Evolutionary conservation across 2,329 filamentous ascomycete species (phyloP).

Genomic region (Exophiala aquamarina): DNA sequence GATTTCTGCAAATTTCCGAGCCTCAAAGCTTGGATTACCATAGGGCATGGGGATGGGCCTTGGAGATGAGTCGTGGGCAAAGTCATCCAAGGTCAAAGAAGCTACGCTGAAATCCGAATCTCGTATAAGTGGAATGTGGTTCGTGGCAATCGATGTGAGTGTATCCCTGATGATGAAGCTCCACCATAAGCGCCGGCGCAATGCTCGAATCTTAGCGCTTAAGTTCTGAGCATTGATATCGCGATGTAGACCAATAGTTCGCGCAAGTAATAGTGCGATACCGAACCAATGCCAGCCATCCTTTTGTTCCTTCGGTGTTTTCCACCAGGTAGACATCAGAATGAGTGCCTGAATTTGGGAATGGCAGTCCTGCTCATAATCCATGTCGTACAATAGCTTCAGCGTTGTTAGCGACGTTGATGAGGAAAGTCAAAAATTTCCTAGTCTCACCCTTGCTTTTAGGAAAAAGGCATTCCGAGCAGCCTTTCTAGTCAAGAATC

Average conservation of each 20-base stretch:
- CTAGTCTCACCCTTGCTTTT: constrained; percentile 8
- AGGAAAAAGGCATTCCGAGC: constrained; percentile 60
- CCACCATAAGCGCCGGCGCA: constrained; percentile 98
- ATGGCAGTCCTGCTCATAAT: constrained; percentile 87
- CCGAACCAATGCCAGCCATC: constrained; percentile 99
- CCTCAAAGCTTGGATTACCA: constrained; percentile 71
- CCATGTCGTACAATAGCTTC: constrained; percentile 85
- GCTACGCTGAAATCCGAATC: constrained; percentile 90
- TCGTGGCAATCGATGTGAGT: constrained; percentile 64
- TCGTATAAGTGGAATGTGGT: constrained; percentile 85
- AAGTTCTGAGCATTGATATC: constrained; percentile 77
- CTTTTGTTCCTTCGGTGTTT: constrained; percentile 93
- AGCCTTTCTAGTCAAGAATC: constrained; percentile 72
- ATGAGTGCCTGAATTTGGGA: constrained; percentile 85
- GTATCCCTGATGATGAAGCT: constrained; percentile 93
- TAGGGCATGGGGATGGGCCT: constrained; percentile 47
- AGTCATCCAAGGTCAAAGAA: constrained; percentile 80
- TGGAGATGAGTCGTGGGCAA: constrained; percentile 52
- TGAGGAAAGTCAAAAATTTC: too few species aligned
- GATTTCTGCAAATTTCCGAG: constrained; percentile 59
- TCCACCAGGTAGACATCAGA: constrained; percentile 95
- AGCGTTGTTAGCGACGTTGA: constrained; percentile 43
- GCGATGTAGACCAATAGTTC: constrained; percentile 90
- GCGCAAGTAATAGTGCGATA: constrained; percentile 83
- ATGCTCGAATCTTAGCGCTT: constrained; percentile 67